phyloP scores from a whole-genome alignment of 1,284 basidiomycete species.

The Rhodotorula sp. region DNA sequence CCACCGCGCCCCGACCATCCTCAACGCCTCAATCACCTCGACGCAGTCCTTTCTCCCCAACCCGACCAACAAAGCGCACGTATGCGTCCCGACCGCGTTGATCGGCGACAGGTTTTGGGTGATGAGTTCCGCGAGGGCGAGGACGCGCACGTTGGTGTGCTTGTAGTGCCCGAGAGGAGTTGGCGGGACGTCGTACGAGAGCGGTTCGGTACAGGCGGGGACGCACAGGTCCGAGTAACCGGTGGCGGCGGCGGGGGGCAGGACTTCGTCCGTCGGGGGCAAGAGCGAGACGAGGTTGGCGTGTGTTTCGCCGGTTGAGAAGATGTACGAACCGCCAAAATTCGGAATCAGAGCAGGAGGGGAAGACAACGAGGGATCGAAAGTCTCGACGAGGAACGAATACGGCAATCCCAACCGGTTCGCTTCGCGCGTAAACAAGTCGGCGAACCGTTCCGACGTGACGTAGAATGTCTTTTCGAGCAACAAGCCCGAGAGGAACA shows the following conservation, averaged over 20 bases:
- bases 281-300: slow-evolving; percentile 8
- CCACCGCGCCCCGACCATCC: slow-evolving; percentile 37
- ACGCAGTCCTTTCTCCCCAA: slow-evolving; percentile 19
- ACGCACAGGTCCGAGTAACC: slow-evolving; percentile 34
- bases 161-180: slow-evolving; percentile 20
- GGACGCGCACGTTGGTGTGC: slow-evolving; percentile 40
- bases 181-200: slow-evolving; percentile 35
- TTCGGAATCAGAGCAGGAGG: slow-evolving; percentile 2
- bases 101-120: slow-evolving; percentile 39
- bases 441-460: slow-evolving; percentile 22
- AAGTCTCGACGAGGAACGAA: slow-evolving; percentile 30
- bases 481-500: slow-evolving; percentile 49
- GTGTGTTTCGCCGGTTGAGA: neutral
- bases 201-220: slow-evolving; percentile 27
- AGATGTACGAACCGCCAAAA: slow-evolving; percentile 31
- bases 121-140: slow-evolving; percentile 40
- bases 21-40: slow-evolving; percentile 36
- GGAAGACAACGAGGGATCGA: slow-evolving; percentile 17
- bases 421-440: slow-evolving; percentile 28
- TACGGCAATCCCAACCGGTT: slow-evolving; percentile 33
- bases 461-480: slow-evolving; percentile 39
- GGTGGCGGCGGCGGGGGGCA: slow-evolving; percentile 21
- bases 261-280: slow-evolving; percentile 15
- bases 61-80: slow-evolving; percentile 33
- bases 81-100: slow-evolving; percentile 39